Base-by-base conservation (phyloP, 2,329 filamentous ascomycete species). In the Blastomyces gilchristii region DNA sequence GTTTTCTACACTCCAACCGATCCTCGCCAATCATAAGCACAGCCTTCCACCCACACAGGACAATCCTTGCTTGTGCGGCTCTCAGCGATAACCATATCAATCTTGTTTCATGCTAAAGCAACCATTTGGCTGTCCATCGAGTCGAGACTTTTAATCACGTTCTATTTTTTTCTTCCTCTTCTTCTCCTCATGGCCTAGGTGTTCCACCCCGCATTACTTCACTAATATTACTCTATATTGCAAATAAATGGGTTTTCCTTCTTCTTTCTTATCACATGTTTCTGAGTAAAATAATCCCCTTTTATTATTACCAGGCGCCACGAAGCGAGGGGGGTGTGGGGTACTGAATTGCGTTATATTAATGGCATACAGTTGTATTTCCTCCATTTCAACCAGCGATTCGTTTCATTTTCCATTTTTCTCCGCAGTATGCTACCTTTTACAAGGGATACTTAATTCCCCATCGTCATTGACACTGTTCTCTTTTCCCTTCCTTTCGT, bases 41-140 rank as follows among this genome's bases (percentile, higher is more conserved):
- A 9, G 89, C 92, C 0, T 99, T 97, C 80, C 94, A 99, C 76
- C 94, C 94, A 0, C 94, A 99, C 75, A 86, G 89, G 61, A 92
- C 96, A 78, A 87, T 97, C 75, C 82, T 99, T 65, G 92, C 91
- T 45, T 94, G 89, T 70, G 89, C 92, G 1, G 90, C 91, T 3
- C 82, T 90, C 53, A 90, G 91, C 63, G 92, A 97, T 72, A 85
- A 92, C 65, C 90, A 97, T 73, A 87, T 99, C 71, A 97, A 96
- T 73, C 81, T 97, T 37, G 95, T 93, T 71, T 86, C 85, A 41
- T 91, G 88, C 75, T 77, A 73, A 63, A 50, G 1, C 12, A 57
- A 14, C 22, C 25, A 22, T 47, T 28, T 37, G 11, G 18, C 41
- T 59, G n/a, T 58, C n/a, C 28, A 22, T 25, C 45, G 50, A 25